phyloP scores from a whole-genome alignment of 2,329 filamentous ascomycete species.

The Penicillium sp. region DNA sequence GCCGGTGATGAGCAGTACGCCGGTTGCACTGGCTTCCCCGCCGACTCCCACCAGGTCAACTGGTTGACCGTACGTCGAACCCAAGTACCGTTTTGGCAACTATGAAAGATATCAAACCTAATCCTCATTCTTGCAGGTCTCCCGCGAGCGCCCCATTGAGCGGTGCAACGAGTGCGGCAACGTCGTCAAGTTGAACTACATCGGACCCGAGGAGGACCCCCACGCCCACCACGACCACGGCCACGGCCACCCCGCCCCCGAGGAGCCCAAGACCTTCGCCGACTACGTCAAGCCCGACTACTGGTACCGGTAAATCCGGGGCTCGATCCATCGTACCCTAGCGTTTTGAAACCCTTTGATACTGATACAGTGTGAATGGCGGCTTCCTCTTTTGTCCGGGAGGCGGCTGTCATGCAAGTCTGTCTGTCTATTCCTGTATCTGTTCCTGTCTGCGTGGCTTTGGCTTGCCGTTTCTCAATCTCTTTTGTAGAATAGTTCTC shows the following conservation, averaged over 20 bases:
- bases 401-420: conserved; percentile 18
- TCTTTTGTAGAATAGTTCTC: conserved; percentile 40
- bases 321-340: conserved; percentile 13
- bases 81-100: neutral
- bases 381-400: conserved; percentile 6
- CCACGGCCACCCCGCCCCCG: conserved; percentile 59
- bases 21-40: conserved; percentile 93
- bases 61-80: conserved; percentile 79
- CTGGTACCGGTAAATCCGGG: conserved; percentile 66
- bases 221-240: conserved; percentile 59
- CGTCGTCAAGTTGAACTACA: conserved; percentile 97
- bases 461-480: conserved; percentile 21
- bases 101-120: conserved; percentile 25
- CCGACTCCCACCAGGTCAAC: conserved; percentile 85
- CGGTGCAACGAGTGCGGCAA: conserved; percentile 96
- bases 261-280: conserved; percentile 94
- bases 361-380: conserved; percentile 31
- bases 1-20: conserved; percentile 95
- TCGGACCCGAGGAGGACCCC: conserved; percentile 78
- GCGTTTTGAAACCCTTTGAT: conserved; percentile 17
- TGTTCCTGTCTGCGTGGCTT: conserved; percentile 30
- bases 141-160: conserved; percentile 87
- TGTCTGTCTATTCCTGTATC: conserved; percentile 25
- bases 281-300: conserved; percentile 96
- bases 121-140: conserved; percentile 62